Evolutionary conservation across 2,329 filamentous ascomycete genomes (phyloP).

Genomic region (Talaromyces verruculosus): DNA sequence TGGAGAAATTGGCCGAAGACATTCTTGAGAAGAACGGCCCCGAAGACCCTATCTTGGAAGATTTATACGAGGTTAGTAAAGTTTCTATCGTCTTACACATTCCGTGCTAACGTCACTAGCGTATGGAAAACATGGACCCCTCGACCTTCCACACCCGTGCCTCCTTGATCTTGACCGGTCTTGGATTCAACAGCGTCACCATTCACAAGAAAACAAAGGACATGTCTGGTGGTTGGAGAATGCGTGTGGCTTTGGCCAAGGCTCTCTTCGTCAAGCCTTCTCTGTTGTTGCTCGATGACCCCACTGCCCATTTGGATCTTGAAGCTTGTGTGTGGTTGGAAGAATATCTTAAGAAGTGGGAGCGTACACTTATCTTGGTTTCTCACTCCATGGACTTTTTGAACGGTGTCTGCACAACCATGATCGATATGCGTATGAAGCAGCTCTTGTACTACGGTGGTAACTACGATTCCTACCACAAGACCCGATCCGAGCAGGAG

Average conservation of each 20-base stretch:
- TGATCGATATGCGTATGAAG: constrained; percentile 96
- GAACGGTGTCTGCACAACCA: constrained; percentile 96
- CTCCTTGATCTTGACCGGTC: constrained; percentile 94
- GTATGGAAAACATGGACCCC: constrained; percentile 98
- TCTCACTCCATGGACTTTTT: constrained; percentile 99
- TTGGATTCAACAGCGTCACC: constrained; percentile 97
- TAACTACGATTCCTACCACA: constrained; percentile 98
- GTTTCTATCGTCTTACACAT: not conserved
- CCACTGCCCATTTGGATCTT: constrained; percentile 97
- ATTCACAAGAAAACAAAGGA: constrained; percentile 99
- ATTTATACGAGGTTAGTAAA: constrained; percentile 82
- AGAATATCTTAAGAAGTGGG: constrained; percentile 99
- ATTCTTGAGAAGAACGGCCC: constrained; percentile 90
- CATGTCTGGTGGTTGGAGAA: constrained; percentile 99
- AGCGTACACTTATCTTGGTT: constrained; percentile 91
- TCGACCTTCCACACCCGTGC: constrained; percentile 95
- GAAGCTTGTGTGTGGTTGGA: constrained; percentile 99
- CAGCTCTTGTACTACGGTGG: constrained; percentile 96
- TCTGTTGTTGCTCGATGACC: constrained; percentile 92
- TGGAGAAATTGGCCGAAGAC: constrained; percentile 83
- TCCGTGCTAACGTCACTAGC: constrained; percentile 54
- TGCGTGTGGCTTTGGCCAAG: constrained; percentile 97
- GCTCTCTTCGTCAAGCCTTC: constrained; percentile 98
- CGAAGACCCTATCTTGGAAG: constrained; percentile 84
- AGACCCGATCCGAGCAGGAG: constrained; percentile 92